Evolutionary conservation across 2,329 filamentous ascomycete species (phyloP).

Genomic region (Escovopsis sp.): DNA sequence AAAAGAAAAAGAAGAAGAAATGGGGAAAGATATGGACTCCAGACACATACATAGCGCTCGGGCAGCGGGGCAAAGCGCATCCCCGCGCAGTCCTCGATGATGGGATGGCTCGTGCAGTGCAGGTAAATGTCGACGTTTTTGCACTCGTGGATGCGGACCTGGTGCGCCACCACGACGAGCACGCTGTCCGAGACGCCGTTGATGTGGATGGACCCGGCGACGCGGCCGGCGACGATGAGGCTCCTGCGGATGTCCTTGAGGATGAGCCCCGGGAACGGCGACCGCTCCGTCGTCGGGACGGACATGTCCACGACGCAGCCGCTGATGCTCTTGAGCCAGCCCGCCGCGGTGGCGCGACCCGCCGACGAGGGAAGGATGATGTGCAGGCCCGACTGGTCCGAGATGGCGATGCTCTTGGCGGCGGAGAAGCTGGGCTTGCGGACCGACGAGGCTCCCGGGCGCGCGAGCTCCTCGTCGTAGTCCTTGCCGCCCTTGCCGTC

Average conservation of each 20-base stretch:
- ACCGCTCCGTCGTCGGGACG: constrained; percentile 37
- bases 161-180: constrained; percentile 67
- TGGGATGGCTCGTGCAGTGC: constrained; percentile 66
- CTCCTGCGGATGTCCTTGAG: constrained; percentile 56
- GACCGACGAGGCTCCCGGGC: constrained; percentile 23
- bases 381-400: constrained; percentile 51
- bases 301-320: constrained; percentile 72
- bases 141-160: constrained; percentile 87
- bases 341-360: constrained; percentile 56
- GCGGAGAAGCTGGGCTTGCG: constrained; percentile 51
- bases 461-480: constrained; percentile 43
- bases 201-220: constrained; percentile 70
- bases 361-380: constrained; percentile 64
- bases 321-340: constrained; percentile 53
- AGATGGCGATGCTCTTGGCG: constrained; percentile 47
- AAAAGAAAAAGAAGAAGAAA: not conserved
- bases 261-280: constrained; percentile 52
- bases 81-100: constrained; percentile 75
- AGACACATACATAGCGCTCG: constrained; percentile 45
- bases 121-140: constrained; percentile 71
- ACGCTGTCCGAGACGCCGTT: constrained; percentile 59
- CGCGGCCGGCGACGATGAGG: constrained; percentile 63
- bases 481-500: constrained; percentile 22
- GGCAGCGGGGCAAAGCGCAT: constrained; percentile 73
- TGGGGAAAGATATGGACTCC: not conserved